phyloP scores from a whole-genome alignment of 2,329 filamentous ascomycete genomes.

The Dendryphion nanum region DNA sequence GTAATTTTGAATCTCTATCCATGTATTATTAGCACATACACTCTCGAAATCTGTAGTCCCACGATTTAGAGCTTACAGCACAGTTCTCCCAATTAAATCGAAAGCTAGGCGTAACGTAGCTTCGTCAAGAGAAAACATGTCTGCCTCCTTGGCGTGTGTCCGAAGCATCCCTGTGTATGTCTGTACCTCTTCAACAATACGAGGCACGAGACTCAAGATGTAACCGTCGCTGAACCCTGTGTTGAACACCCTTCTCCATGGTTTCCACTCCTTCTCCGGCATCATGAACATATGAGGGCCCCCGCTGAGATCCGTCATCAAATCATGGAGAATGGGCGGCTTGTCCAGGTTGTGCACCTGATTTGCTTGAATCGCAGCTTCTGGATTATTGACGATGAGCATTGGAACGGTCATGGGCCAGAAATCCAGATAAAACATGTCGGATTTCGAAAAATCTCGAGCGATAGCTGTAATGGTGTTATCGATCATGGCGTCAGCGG shows the following conservation, averaged over 20 bases:
- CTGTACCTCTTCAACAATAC: constrained; percentile 4
- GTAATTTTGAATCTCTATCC: constrained; percentile 4
- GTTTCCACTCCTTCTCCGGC: constrained; percentile 16
- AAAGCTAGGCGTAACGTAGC: constrained; percentile 5
- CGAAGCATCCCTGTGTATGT: constrained; percentile 4
- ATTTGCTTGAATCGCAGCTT: constrained; percentile 6
- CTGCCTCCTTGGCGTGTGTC: not conserved
- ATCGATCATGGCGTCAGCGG: constrained; percentile 7
- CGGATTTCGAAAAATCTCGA: constrained; percentile 3
- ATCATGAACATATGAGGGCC: constrained; percentile 13
- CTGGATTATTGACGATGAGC: constrained; percentile 11
- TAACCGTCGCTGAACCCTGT: constrained; percentile 2
- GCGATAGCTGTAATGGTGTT: constrained; percentile 4
- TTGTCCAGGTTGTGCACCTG: constrained; percentile 9
- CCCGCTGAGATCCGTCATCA: constrained; percentile 14
- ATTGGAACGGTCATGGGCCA: constrained; percentile 16
- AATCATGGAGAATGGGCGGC: constrained; percentile 3
- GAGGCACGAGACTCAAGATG: constrained; percentile 3
- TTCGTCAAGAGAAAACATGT: constrained; percentile 6
- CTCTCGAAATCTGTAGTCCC: no score
- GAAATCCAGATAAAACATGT: constrained; percentile 11
- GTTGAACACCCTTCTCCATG: constrained; percentile 7
- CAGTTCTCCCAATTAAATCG: constrained; percentile 7
- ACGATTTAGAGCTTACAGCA: constrained; percentile 4
- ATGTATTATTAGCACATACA: not conserved